Evolutionary conservation across 192 early-diverging fungal species (phyloP).

Genomic region (Coemansia sp.): DNA sequence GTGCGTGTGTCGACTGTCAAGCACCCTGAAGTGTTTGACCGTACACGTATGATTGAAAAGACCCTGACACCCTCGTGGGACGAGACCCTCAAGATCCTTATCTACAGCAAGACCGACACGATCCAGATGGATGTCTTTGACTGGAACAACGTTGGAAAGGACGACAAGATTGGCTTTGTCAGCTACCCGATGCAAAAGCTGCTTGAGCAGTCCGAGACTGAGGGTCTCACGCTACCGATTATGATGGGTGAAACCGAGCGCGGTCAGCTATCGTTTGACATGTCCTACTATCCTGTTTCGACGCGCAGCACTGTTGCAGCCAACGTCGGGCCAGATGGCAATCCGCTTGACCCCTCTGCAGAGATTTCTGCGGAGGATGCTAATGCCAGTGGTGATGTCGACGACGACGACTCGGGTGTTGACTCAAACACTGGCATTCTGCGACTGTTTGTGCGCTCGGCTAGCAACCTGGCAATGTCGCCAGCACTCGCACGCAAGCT

Average conservation of each 20-base stretch:
- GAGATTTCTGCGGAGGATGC: conserved; percentile 17
- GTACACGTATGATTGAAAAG: conserved; percentile 68
- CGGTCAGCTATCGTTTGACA: conserved; percentile 45
- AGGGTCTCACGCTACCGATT: conserved; percentile 47
- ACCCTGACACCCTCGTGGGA: conserved; percentile 85
- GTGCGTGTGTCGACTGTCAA: conserved; percentile 65
- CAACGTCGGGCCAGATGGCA: conserved; percentile 35
- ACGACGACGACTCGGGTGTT: conserved; percentile 47
- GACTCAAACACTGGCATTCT: conserved; percentile 71
- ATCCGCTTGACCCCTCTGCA: conserved; percentile 40
- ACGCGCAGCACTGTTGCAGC: conserved; percentile 40
- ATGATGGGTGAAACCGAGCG: conserved; percentile 51
- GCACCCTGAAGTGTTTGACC: conserved; percentile 60
- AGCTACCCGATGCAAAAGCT: conserved; percentile 48
- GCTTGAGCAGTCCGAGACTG: conserved; percentile 50
- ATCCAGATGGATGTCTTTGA: conserved; percentile 81
- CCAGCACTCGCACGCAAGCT: conserved; percentile 49
- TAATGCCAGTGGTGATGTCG: conserved; percentile 40
- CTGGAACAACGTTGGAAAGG: conserved; percentile 70
- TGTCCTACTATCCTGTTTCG: conserved; percentile 47
- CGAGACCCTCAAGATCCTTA: conserved; percentile 70
- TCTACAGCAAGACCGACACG: conserved; percentile 72
- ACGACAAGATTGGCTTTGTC: conserved; percentile 58
- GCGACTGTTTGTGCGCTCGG: conserved; percentile 64
- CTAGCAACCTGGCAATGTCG: conserved; percentile 59